Base-by-base conservation (phyloP, 768 basidiomycete genomes). In the Holtermanniella nyarrowii region DNA sequence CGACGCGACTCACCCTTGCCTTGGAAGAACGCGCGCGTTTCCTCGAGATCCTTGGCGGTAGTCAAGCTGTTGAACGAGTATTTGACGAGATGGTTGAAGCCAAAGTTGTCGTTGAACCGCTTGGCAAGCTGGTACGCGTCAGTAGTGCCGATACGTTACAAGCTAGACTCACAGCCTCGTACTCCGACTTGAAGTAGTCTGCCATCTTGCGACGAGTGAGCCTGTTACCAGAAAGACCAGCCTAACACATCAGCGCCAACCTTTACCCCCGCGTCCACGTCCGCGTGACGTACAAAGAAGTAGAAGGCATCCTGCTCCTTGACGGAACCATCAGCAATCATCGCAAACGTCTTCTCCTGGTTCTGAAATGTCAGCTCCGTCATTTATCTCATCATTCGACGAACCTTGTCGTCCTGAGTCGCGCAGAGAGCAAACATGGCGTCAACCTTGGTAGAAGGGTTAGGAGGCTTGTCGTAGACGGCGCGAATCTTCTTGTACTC, bases 401-500 rank as follows among this genome's bases (percentile, higher is more conserved):
- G 64, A 26, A 89, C 76, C 51, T 66, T 75, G 11, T 73, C 62
- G 53, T 87, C 78, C 61, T 75, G 71, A 1, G 83, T 75, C 21
- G 77, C 73, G 48, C 82, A 80, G 74, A 91, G 75, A 1, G 82
- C 86, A 49, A 70, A 63, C 66, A 87, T 86, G 52, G 57, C 62
- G 48, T 70, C 65, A 22, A 80, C 79, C 60, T 81, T 80, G 27
- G 83, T 77, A 4, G 82, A 80, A 0, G 90, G 84, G 20, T 85
- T 86, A 56, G 79, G 78, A 13, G 84, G 80, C 51, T 83, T 81
- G 60, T 81, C 78, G 64, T 82, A 82, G 26, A 90, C 77, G 54
- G 76, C 75, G 60, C 82, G 76, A 40, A 84, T 75, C 31, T 82
- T 81, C 26, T 86, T 80, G 61, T 82, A 93, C 64, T 91, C 89